Percentiles rank a stretch among this genome's conserved stretches.
Evolutionary conservation across 441 rosid genomes (phyloP).

Genomic region (Populus trichocarpa): DNA sequence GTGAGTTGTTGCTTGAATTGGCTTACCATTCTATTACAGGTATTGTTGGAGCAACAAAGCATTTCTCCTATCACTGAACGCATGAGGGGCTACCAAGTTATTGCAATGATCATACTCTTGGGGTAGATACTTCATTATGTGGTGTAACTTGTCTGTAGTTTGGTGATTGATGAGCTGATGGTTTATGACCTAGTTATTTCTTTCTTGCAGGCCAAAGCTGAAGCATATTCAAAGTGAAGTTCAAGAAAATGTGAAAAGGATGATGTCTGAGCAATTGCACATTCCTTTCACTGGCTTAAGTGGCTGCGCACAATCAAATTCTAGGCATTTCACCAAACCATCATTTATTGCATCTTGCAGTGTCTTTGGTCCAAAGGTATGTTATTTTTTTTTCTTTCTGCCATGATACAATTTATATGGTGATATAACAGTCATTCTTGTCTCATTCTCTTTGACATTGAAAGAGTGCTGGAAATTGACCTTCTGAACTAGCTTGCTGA

Average conservation of each 20-base stretch:
- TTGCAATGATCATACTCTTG: constrained; percentile 79
- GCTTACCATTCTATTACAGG: constrained; percentile 35
- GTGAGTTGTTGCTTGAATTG: not conserved
- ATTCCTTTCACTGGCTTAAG: constrained; percentile 38
- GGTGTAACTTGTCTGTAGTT: not conserved
- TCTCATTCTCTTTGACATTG: not conserved
- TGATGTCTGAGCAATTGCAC: constrained; percentile 72
- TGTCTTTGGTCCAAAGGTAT: constrained; percentile 78
- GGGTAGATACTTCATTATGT: constrained; percentile 45
- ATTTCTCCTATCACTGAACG: constrained; percentile 43
- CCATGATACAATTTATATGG: not conserved
- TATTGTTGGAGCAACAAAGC: constrained; percentile 64
- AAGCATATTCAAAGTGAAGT: constrained; percentile 57
- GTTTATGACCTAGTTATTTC: constrained; percentile 6
- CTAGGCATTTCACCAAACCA: constrained; percentile 40
- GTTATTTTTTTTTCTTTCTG: not conserved
- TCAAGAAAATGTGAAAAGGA: constrained; percentile 71
- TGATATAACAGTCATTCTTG: not conserved
- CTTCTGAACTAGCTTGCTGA: not conserved
- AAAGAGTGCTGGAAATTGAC: not conserved
- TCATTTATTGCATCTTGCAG: constrained; percentile 80
- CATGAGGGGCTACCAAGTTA: constrained; percentile 76
- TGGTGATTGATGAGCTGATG: constrained; percentile 1
- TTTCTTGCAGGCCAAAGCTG: constrained; percentile 59
- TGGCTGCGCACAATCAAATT: constrained; percentile 28